Evolutionary conservation across 495 filamentous ascomycete genomes (phyloP).

Genomic region (Sordaria brevicollis): DNA sequence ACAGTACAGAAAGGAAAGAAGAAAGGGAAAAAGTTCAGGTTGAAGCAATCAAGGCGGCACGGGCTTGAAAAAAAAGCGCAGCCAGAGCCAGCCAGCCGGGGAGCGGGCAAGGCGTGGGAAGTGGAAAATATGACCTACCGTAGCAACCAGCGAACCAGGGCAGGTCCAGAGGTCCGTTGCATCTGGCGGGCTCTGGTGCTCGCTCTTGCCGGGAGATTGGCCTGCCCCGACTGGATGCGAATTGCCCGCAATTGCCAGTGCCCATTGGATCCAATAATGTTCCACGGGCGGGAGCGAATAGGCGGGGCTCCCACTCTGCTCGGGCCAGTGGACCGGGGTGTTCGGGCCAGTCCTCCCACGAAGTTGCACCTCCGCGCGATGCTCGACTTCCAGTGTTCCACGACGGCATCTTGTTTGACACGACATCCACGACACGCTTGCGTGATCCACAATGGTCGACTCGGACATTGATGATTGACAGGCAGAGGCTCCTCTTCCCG

Average conservation of each 20-base stretch:
- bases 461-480: neutral
- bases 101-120: neutral
- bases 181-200: neutral
- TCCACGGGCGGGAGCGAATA: neutral
- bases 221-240: neutral
- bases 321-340: neutral
- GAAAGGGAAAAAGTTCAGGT: conserved; percentile 13
- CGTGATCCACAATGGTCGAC: neutral
- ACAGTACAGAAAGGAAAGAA: conserved; percentile 15
- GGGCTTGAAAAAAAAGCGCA: conserved; percentile 22
- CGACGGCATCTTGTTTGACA: neutral
- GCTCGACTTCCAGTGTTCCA: neutral
- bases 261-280: neutral
- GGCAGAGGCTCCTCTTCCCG: neutral
- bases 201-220: neutral
- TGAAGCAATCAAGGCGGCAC: conserved; percentile 9
- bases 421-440: neutral
- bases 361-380: neutral
- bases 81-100: too few species aligned
- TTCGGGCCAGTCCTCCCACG: neutral
- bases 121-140: neutral
- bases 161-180: neutral
- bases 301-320: neutral
- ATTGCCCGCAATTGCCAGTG: neutral
- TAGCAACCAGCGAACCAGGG: neutral